Percentiles rank a stretch among this genome's conserved stretches.
Conservation (phyloP, 2,329 filamentous ascomycete genomes). For the Ascochyta viciae-villosae region DNA sequence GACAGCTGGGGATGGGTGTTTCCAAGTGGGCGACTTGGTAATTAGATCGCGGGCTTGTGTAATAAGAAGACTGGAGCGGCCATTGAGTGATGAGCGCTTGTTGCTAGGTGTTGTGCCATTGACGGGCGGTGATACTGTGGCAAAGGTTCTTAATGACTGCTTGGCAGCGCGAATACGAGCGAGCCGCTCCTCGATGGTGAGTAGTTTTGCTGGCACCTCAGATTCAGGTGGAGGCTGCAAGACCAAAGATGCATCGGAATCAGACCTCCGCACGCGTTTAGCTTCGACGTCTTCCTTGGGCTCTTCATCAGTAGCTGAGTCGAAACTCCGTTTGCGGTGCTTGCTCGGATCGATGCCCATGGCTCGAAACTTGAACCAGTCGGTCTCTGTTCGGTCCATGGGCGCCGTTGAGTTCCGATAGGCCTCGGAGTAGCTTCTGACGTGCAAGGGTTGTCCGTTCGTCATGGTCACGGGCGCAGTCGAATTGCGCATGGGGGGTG, state of each 20-base stretch:
- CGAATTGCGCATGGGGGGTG: slow-evolving; percentile 8
- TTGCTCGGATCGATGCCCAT: slow-evolving; percentile 53
- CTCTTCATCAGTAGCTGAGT: slow-evolving; percentile 34
- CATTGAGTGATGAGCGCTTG: slow-evolving; percentile 21
- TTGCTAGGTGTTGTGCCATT: slow-evolving; percentile 14
- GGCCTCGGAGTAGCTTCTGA: slow-evolving; percentile 32
- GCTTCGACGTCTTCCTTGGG: slow-evolving; percentile 24
- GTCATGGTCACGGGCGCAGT: slow-evolving; percentile 4
- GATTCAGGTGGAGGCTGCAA: slow-evolving; percentile 19
- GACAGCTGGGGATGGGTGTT: slow-evolving; percentile 15
- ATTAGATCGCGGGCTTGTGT: slow-evolving; percentile 25
- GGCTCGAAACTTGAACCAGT: slow-evolving; percentile 60
- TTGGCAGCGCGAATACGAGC: slow-evolving; percentile 33
- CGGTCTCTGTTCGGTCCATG: slow-evolving; percentile 55
- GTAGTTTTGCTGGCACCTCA: slow-evolving; percentile 4
- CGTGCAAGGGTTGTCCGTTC: slow-evolving; percentile 3
- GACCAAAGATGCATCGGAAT: slow-evolving; percentile 15
- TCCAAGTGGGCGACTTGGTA: slow-evolving; percentile 12
- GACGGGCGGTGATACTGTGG: slow-evolving; percentile 14
- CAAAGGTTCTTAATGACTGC: slow-evolving; percentile 22
- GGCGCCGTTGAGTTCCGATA: slow-evolving; percentile 35
- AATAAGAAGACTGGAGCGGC: slow-evolving; percentile 26
- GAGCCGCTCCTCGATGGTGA: slow-evolving; percentile 29
- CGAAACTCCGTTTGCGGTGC: slow-evolving; percentile 41
- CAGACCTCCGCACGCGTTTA: slow-evolving; percentile 33